Evolutionary conservation across 2,329 filamentous ascomycete species (phyloP).

Genomic region (Arthrobotrys iridis): DNA sequence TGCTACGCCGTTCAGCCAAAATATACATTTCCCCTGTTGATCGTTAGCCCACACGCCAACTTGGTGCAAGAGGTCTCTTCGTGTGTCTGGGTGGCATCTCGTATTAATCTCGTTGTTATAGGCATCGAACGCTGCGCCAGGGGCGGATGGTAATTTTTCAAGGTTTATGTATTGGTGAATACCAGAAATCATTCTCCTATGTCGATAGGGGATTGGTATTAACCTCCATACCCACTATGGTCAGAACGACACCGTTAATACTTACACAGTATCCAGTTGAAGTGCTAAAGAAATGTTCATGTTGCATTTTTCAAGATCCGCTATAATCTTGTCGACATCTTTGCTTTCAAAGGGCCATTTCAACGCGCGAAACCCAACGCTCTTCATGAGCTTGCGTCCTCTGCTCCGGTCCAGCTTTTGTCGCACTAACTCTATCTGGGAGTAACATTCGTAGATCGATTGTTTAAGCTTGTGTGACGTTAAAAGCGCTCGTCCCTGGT

Average conservation of each 20-base stretch:
- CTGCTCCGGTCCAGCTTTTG: neutral
- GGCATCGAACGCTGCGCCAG: slow-evolving; percentile 55
- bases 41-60: slow-evolving; percentile 46
- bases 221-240: neutral
- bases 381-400: slow-evolving; percentile 56
- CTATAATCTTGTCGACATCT: slow-evolving; percentile 56
- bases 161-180: slow-evolving; percentile 23
- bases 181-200: neutral
- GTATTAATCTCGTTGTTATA: slow-evolving; percentile 52
- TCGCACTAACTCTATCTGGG: slow-evolving; percentile 1
- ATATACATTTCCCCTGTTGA: slow-evolving; percentile 54
- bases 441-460: neutral
- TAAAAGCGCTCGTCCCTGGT: neutral
- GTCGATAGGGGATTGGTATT: neutral
- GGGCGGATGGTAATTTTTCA: slow-evolving; percentile 21
- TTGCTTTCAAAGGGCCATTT: slow-evolving; percentile 59
- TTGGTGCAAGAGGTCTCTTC: slow-evolving; percentile 55
- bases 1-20: slow-evolving; percentile 61
- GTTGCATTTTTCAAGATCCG: slow-evolving; percentile 57
- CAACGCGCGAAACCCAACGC: slow-evolving; percentile 56
- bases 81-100: slow-evolving; percentile 55
- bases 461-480: slow-evolving; percentile 4
- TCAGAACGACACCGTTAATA: neutral
- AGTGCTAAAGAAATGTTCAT: slow-evolving; percentile 58
- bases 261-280: slow-evolving; percentile 59